phyloP scores from a whole-genome alignment of 371 early-diverging fungal genomes.

The Spiromyces aspiralis region DNA sequence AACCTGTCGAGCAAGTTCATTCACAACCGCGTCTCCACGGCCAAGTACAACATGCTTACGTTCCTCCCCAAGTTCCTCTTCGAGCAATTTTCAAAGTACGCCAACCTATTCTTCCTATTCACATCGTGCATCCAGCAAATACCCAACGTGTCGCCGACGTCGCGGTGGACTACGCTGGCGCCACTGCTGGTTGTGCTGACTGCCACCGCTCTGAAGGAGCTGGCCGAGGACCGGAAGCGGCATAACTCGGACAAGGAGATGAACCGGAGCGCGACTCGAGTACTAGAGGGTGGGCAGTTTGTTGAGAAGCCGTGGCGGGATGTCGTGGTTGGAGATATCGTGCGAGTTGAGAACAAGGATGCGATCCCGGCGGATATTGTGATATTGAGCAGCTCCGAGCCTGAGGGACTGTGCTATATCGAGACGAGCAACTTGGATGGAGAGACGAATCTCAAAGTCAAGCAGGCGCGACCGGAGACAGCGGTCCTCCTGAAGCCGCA shows the following conservation, averaged over 20 bases:
- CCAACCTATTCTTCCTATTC: conserved; percentile 91
- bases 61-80: conserved; percentile 86
- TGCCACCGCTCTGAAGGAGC: conserved; percentile 92
- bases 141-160: conserved; percentile 65
- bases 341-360: conserved; percentile 70
- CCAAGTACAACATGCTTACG: conserved; percentile 76
- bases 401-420: conserved; percentile 80
- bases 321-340: conserved; percentile 80
- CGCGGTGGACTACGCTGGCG: conserved; percentile 74
- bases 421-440: conserved; percentile 95
- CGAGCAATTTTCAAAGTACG: conserved; percentile 88
- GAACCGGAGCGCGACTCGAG: conserved; percentile 51
- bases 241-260: conserved; percentile 60
- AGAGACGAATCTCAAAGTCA: conserved; percentile 88
- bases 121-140: conserved; percentile 83
- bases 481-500: conserved; percentile 39
- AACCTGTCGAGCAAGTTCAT: conserved; percentile 61
- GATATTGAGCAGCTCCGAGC: conserved; percentile 67
- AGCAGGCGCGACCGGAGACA: conserved; percentile 65
- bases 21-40: conserved; percentile 71
- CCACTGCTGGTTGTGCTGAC: conserved; percentile 82
- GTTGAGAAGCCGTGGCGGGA: conserved; percentile 52
- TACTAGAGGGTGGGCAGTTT: conserved; percentile 36
- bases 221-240: conserved; percentile 90
- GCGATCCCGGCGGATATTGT: conserved; percentile 87